These are phyloP conservation scores for Cinnamomum chago DNA, from an alignment of 164 flowering plant genomes.

Conservation along the genomic window DNA sequence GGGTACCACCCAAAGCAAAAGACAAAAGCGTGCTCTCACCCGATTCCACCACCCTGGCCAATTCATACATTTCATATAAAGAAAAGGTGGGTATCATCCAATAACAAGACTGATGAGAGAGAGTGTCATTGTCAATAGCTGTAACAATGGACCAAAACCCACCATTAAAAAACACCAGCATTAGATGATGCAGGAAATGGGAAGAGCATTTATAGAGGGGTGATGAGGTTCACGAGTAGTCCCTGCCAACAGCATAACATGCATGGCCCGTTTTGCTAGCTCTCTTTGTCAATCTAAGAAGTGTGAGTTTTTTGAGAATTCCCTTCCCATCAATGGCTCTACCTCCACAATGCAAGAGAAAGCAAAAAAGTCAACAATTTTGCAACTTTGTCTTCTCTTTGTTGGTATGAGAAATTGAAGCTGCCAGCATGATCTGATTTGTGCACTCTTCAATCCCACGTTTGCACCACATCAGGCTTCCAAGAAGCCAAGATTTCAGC, in stretches of 20 bases:
- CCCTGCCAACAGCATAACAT: neutral
- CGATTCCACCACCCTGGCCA: slow-evolving; percentile 34
- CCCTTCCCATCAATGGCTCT: neutral
- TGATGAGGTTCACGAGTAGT: slow-evolving; percentile 4
- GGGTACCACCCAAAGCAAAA: slow-evolving; percentile 31
- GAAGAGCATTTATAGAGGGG: slow-evolving; percentile 3
- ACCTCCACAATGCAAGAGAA: neutral
- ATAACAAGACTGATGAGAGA: neutral
- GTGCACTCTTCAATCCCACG: slow-evolving; percentile 4
- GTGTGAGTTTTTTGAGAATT: neutral
- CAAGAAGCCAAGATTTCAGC: too few relatives aligned
- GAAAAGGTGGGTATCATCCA: neutral
- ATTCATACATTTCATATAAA: slow-evolving; percentile 11
- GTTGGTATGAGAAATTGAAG: slow-evolving; percentile 75
- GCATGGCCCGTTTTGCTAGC: slow-evolving; percentile 3
- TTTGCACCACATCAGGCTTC: neutral
- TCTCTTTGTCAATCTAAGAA: neutral
- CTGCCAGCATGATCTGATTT: slow-evolving; percentile 87
- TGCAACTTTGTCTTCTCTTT: slow-evolving; percentile 8
- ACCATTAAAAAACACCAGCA: neutral
- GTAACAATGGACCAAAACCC: neutral
- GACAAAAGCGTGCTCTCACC: slow-evolving; percentile 27
- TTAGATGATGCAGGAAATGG: neutral
- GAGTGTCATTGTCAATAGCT: slow-evolving; percentile 3
- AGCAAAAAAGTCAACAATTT: neutral